Conservation (phyloP, 192 early-diverging fungal genomes). For the Coemansia sp. region DNA sequence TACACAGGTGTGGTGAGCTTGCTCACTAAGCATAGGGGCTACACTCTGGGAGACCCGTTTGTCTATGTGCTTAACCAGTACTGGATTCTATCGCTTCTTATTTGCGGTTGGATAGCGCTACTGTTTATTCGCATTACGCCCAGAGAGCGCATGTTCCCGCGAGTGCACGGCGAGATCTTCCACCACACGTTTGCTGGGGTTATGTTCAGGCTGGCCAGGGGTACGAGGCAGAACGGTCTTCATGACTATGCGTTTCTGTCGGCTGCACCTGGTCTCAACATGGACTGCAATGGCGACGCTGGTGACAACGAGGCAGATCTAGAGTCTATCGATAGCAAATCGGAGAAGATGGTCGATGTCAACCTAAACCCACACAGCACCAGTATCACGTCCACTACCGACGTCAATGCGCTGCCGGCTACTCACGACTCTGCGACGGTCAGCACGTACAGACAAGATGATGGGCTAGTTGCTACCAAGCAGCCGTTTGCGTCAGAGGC, state of each 20-base stretch:
- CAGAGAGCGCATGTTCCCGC: slow-evolving; percentile 69
- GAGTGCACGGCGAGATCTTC: slow-evolving; percentile 63
- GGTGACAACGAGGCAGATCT: slow-evolving; percentile 5
- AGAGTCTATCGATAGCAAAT: neutral
- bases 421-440: slow-evolving; percentile 11
- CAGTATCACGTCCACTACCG: slow-evolving; percentile 7
- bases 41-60: slow-evolving; percentile 58
- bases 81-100: slow-evolving; percentile 69
- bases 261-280: slow-evolving; percentile 5
- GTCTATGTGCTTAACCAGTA: slow-evolving; percentile 66
- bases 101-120: slow-evolving; percentile 61
- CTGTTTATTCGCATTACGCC: slow-evolving; percentile 65
- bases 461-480: slow-evolving; percentile 3
- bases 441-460: slow-evolving; percentile 19
- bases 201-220: slow-evolving; percentile 54
- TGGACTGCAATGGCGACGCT: neutral
- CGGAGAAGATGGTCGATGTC: slow-evolving; percentile 4
- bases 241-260: slow-evolving; percentile 50
- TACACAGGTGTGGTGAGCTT: slow-evolving; percentile 66
- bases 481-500: slow-evolving; percentile 36
- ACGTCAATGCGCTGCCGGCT: neutral
- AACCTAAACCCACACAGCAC: neutral
- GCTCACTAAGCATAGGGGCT: slow-evolving; percentile 38
- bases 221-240: slow-evolving; percentile 45
- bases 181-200: slow-evolving; percentile 60